Conservation (phyloP, 345 rosid genomes). For the Arabis hirsuta region DNA sequence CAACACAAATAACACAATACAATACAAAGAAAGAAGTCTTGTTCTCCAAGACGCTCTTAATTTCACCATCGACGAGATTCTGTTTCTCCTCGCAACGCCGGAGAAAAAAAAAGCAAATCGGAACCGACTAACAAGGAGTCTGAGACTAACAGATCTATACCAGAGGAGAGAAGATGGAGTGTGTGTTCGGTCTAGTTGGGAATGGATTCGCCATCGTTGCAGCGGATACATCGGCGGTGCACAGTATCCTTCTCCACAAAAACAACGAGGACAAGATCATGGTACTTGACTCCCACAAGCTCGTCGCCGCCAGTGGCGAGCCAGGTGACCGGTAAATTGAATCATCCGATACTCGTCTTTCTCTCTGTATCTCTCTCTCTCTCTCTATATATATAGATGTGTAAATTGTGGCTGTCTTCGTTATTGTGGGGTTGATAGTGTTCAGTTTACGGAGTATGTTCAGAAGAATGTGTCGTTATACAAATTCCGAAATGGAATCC, state of each 20-base stretch:
- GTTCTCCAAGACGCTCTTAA: slow-evolving; percentile 37
- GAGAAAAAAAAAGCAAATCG: slow-evolving; percentile 13
- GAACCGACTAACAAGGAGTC: background rate
- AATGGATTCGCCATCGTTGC: slow-evolving; percentile 79
- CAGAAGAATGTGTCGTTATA: slow-evolving; percentile 94
- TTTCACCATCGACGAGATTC: background rate
- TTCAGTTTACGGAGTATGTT: slow-evolving; percentile 93
- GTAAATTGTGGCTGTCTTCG: background rate
- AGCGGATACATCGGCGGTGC: slow-evolving; percentile 91
- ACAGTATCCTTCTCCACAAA: slow-evolving; percentile 92
- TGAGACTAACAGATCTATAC: slow-evolving; percentile 32
- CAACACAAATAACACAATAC: no score
- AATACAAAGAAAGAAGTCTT: slow-evolving; percentile 17
- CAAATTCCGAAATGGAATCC: slow-evolving; percentile 91
- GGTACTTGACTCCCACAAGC: slow-evolving; percentile 95
- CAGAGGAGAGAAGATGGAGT: slow-evolving; percentile 63
- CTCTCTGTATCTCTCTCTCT: background rate
- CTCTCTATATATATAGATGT: background rate
- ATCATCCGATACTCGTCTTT: background rate
- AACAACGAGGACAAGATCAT: slow-evolving; percentile 97
- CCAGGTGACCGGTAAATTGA: slow-evolving; percentile 79
- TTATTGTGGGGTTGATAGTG: slow-evolving; percentile 45
- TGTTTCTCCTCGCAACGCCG: slow-evolving; percentile 14
- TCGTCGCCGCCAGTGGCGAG: slow-evolving; percentile 96
- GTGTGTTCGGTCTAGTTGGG: slow-evolving; percentile 91